A percentile compares a stretch with the other conserved stretches of the same genome.
These are phyloP conservation scores for Arabis hirsuta DNA, from an alignment of 345 rosid genomes.

Conservation along the genomic window DNA sequence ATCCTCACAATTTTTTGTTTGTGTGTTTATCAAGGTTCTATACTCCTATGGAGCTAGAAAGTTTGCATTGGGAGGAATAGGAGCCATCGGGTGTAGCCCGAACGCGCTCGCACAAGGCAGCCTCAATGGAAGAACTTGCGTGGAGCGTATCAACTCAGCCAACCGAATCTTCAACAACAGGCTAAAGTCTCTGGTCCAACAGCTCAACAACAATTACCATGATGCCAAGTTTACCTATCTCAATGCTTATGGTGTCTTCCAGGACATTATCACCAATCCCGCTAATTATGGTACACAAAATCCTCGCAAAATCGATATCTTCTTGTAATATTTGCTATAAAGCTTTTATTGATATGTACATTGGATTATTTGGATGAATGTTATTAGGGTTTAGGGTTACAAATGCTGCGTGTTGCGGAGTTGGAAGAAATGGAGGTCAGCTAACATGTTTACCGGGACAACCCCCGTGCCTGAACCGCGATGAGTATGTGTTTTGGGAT, in stretches of 20 bases:
- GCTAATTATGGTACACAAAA: slow-evolving; percentile 45
- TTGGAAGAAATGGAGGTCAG: slow-evolving; percentile 76
- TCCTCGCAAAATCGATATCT: background rate
- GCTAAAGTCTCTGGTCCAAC: slow-evolving; percentile 69
- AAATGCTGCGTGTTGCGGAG: slow-evolving; percentile 71
- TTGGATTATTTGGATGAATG: background rate
- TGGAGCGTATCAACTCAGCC: slow-evolving; percentile 58
- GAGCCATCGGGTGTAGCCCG: slow-evolving; percentile 92
- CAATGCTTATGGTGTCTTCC: slow-evolving; percentile 75
- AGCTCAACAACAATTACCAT: slow-evolving; percentile 56
- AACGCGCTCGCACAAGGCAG: slow-evolving; percentile 68
- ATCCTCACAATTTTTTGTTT: slow-evolving; percentile 4
- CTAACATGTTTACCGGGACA: slow-evolving; percentile 65
- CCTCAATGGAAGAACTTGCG: slow-evolving; percentile 71
- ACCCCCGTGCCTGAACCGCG: slow-evolving; percentile 60
- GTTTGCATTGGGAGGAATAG: slow-evolving; percentile 75
- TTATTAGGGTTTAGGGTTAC: slow-evolving; percentile 56
- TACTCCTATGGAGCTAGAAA: slow-evolving; percentile 84
- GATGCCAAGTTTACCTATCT: slow-evolving; percentile 69
- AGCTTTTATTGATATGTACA: background rate
- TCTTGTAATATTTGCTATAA: background rate
- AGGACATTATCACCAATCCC: slow-evolving; percentile 61
- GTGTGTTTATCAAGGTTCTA: slow-evolving; percentile 47
- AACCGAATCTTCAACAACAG: slow-evolving; percentile 69
- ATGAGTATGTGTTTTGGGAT: slow-evolving; percentile 68